A percentile compares a stretch with the other conserved stretches of the same genome.
phyloP scores from a whole-genome alignment of 805 yeast species.

The Geotrichum ghanense region DNA sequence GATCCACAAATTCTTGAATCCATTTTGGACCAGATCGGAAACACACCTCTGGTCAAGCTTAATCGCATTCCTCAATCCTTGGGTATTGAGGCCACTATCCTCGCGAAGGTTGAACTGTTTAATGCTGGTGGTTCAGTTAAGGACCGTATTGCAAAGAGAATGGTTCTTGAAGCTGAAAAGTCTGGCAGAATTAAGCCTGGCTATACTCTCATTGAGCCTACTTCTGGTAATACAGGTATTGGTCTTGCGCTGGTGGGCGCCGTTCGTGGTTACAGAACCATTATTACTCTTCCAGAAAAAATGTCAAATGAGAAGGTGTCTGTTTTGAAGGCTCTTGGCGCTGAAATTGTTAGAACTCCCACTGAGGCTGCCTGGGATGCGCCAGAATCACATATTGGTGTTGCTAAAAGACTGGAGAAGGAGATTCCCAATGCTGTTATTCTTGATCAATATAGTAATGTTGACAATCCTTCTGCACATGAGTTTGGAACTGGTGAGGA shows the following conservation, averaged over 20 bases:
- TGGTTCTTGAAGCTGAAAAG: slow-evolving; percentile 79
- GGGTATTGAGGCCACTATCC: slow-evolving; percentile 55
- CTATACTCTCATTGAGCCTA: slow-evolving; percentile 75
- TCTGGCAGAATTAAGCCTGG: slow-evolving; percentile 76
- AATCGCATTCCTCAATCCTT: slow-evolving; percentile 66
- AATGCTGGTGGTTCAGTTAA: slow-evolving; percentile 87
- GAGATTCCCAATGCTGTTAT: slow-evolving; percentile 80
- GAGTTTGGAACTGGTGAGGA: slow-evolving; percentile 77
- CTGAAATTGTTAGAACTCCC: slow-evolving; percentile 84
- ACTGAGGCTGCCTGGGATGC: slow-evolving; percentile 91
- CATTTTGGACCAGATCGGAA: slow-evolving; percentile 69
- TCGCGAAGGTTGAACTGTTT: slow-evolving; percentile 71
- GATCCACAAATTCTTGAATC: slow-evolving; percentile 35
- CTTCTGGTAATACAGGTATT: slow-evolving; percentile 87
- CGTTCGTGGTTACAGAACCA: slow-evolving; percentile 74
- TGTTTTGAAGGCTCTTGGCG: slow-evolving; percentile 79
- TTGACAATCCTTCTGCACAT: slow-evolving; percentile 74
- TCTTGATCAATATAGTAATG: slow-evolving; percentile 71
- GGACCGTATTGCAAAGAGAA: slow-evolving; percentile 77
- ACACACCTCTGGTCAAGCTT: slow-evolving; percentile 69
- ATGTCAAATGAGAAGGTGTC: slow-evolving; percentile 88
- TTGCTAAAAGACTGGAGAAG: slow-evolving; percentile 64
- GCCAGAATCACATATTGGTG: slow-evolving; percentile 86
- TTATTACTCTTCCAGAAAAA: slow-evolving; percentile 81
- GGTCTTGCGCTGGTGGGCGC: slow-evolving; percentile 84